These are phyloP conservation scores for Paramecium pentaurelia DNA, from an alignment of 73 alveolate genomes.

Conservation along the genomic window DNA sequence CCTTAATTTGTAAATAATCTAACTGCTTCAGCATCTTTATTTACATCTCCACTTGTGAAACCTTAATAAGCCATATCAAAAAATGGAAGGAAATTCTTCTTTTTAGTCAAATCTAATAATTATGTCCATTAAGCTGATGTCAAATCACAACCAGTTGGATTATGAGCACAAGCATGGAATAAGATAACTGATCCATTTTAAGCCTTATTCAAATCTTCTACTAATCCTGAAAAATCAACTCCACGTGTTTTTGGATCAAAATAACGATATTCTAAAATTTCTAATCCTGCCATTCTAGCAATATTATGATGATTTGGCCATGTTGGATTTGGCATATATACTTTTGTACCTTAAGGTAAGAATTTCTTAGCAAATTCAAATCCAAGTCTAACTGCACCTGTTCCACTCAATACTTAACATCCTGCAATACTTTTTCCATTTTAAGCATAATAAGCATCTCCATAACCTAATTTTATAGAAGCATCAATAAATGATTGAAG, in stretches of 20 bases:
- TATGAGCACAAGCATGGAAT: slow-evolving; percentile 95
- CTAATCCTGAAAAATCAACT: slow-evolving; percentile 83
- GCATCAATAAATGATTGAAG: slow-evolving; percentile 66
- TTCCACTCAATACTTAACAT: slow-evolving; percentile 88
- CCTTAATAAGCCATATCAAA: slow-evolving; percentile 98
- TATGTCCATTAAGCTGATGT: slow-evolving; percentile 87
- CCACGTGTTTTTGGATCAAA: slow-evolving; percentile 80
- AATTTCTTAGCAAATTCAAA: slow-evolving; percentile 76
- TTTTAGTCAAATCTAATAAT: slow-evolving; percentile 72
- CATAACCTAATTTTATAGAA: slow-evolving; percentile 84
- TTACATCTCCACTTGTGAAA: slow-evolving; percentile 91
- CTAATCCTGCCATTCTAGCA: slow-evolving; percentile 81
- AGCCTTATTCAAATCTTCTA: slow-evolving; percentile 81
- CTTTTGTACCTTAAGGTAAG: slow-evolving; percentile 72
- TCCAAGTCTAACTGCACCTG: slow-evolving; percentile 95
- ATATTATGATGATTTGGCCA: slow-evolving; percentile 91
- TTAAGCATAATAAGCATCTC: slow-evolving; percentile 55
- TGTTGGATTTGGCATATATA: slow-evolving; percentile 88
- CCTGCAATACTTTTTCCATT: slow-evolving; percentile 81
- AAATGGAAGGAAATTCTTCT: slow-evolving; percentile 76
- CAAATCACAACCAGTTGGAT: slow-evolving; percentile 95
- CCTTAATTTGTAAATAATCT: slow-evolving; percentile 79
- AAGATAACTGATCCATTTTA: slow-evolving; percentile 80
- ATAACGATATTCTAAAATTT: slow-evolving; percentile 80
- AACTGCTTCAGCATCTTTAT: slow-evolving; percentile 90